Evolutionary conservation across 1,284 basidiomycete genomes (phyloP), one percentile per base, ranked within the genome.

Genomic region (Termitomyces sp.): DNA sequence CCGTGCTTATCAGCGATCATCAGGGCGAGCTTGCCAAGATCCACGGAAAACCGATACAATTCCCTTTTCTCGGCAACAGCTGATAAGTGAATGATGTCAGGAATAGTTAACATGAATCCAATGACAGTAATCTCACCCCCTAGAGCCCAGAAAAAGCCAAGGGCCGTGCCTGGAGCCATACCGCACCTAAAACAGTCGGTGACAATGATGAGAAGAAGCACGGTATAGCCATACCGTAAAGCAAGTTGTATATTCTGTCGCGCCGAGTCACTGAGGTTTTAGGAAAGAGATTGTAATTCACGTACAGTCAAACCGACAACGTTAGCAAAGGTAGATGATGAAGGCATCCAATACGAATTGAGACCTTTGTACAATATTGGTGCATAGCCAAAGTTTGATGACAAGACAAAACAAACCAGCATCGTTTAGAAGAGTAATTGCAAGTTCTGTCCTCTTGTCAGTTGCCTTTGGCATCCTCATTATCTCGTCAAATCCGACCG

Each of bases 81-180:
- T 83, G 26, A 43, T n/a, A 9, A 19, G 6, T 24, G 2, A 30
- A 21, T n/a, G 6, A 19, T 41, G 31, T 43, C 30, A 51, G 26
- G n/a, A 45, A 44, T 5, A 21, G 7, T 30, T n/a, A 13, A 44
- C 12, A 24, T 8, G 5, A 24, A 13, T 13, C 17, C 30, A 9
- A 21, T 3, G 7, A 21, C 30, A 2, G 19, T n/a, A n/a, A 40
- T 60, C 67, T 28, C 60, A 83, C 83, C 82, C 67, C 78, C 80
- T 5, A 86, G 65, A n/a, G 80, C 79, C 83, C 83, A 88, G 63
- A 87, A 84, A 65, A 88, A 84, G 5, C 85, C 85, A 10, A 84
- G 66, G 0, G 83, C 80, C 10, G 83, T 82, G 9, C 84, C 84
- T 19, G 84, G 77, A 36, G 82, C 77, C 73, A 88, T 83, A 1